These are phyloP conservation scores for Wickerhamiella kurtzmanii DNA, from an alignment of 805 yeast species.

Conservation along the genomic window DNA sequence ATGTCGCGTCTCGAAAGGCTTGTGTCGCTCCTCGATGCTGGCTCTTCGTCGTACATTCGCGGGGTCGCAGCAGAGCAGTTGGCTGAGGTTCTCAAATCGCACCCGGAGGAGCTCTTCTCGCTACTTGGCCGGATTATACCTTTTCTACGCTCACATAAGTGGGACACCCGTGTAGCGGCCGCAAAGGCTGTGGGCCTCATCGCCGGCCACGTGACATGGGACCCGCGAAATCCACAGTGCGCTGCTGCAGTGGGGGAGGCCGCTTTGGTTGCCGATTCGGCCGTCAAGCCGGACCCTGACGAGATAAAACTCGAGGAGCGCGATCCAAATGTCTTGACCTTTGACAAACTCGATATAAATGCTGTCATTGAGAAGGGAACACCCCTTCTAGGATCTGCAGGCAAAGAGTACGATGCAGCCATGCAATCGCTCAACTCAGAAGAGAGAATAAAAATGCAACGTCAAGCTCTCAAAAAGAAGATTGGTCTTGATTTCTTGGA, in stretches of 20 bases:
- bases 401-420: conserved; percentile 32
- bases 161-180: conserved; percentile 96
- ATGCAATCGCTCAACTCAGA: conserved; percentile 30
- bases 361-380: conserved; percentile 29
- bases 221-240: no score
- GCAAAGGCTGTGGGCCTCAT: conserved; percentile 93
- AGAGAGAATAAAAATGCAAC: conserved; percentile 39
- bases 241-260: conserved; percentile 23
- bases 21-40: conserved; percentile 60
- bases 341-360: conserved; percentile 27
- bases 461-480: conserved; percentile 30
- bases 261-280: conserved; percentile 3
- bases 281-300: conserved; percentile 14
- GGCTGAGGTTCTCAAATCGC: conserved; percentile 84
- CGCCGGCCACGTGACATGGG: conserved; percentile 72
- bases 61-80: conserved; percentile 96
- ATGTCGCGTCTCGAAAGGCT: conserved; percentile 24
- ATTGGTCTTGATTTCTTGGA: conserved; percentile 33
- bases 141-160: conserved; percentile 61
- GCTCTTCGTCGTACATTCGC: conserved; percentile 84
- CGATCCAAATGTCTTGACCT: conserved; percentile 22
- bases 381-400: conserved; percentile 52
- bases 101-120: conserved; percentile 82
- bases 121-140: conserved; percentile 85
- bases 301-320: conserved; percentile 18